These are phyloP conservation scores for Monosporozyma unispora DNA, from an alignment of 805 yeast species.

Conservation along the genomic window DNA sequence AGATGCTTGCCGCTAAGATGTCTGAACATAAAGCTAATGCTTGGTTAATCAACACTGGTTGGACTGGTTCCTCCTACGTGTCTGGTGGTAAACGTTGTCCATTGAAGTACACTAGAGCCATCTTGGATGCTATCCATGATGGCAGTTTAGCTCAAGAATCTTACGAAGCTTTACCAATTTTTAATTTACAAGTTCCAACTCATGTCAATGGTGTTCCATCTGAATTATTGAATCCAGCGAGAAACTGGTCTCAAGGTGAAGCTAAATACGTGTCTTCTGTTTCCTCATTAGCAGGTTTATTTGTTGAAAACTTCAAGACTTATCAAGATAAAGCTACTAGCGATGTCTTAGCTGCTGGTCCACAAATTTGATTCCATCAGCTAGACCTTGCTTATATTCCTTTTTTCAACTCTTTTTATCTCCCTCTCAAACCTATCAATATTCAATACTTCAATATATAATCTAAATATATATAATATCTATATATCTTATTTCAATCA, in stretches of 20 bases:
- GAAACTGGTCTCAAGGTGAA: slow-evolving; percentile 60
- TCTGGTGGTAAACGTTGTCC: slow-evolving; percentile 97
- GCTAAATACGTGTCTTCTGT: slow-evolving; percentile 48
- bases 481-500: too few relatives aligned
- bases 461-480: not conserved
- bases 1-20: slow-evolving; percentile 91
- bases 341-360: slow-evolving; percentile 93
- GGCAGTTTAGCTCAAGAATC: slow-evolving; percentile 76
- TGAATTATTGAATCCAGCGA: slow-evolving; percentile 79
- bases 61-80: slow-evolving; percentile 92
- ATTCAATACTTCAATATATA: not conserved
- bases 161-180: slow-evolving; percentile 77
- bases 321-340: slow-evolving; percentile 74
- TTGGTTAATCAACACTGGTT: slow-evolving; percentile 95
- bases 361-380: slow-evolving; percentile 33
- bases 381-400: too few relatives aligned
- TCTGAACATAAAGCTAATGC: slow-evolving; percentile 81
- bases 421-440: not conserved
- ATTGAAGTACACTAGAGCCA: slow-evolving; percentile 93
- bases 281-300: slow-evolving; percentile 60
- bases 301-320: slow-evolving; percentile 77
- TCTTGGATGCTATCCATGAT: slow-evolving; percentile 86
- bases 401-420: not conserved
- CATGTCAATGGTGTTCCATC: slow-evolving; percentile 66
- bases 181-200: slow-evolving; percentile 82